These are phyloP conservation scores for Trametes polyzona DNA, from an alignment of 1,284 basidiomycete genomes.

Conservation along the genomic window DNA sequence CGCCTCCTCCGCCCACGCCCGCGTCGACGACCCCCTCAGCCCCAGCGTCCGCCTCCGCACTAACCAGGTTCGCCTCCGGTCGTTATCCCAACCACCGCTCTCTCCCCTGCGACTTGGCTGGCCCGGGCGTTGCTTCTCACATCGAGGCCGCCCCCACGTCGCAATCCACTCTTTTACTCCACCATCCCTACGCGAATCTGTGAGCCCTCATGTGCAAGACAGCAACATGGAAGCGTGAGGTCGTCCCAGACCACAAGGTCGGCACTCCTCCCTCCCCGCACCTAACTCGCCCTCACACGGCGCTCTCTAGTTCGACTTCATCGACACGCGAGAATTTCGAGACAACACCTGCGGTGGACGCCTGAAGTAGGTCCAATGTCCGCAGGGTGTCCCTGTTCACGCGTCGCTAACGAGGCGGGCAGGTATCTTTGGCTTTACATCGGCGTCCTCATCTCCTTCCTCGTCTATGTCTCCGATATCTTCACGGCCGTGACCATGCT, in stretches of 20 bases:
- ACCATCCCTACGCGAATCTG: constrained; percentile 28
- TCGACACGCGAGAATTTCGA: constrained; percentile 92
- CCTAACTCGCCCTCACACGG: constrained; percentile 15
- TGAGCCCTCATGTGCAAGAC: constrained; percentile 67
- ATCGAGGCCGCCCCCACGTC: constrained; percentile 37
- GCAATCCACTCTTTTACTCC: constrained; percentile 33
- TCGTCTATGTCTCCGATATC: constrained; percentile 97
- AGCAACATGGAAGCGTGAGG: constrained; percentile 94
- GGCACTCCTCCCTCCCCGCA: constrained; percentile 2
- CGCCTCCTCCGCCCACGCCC: constrained; percentile 12
- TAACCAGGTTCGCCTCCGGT: constrained; percentile 29
- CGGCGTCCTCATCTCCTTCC: constrained; percentile 91
- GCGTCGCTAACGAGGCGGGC: constrained; percentile 6
- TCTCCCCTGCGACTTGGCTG: constrained; percentile 66
- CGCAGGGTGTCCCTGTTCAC: neutral
- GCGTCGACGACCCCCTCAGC: neutral
- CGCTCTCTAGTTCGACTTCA: constrained; percentile 86
- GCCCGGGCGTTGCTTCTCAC: constrained; percentile 45
- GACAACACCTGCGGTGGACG: constrained; percentile 87
- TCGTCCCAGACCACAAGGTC: constrained; percentile 97
- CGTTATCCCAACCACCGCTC: constrained; percentile 38
- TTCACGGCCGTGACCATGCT: constrained; percentile 98
- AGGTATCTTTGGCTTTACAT: constrained; percentile 94
- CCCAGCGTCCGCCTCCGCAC: constrained; percentile 23
- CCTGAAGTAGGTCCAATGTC: constrained; percentile 65